Evolutionary conservation across 2,329 filamentous ascomycete species (phyloP).

Genomic region (Chaetomium sp.): DNA sequence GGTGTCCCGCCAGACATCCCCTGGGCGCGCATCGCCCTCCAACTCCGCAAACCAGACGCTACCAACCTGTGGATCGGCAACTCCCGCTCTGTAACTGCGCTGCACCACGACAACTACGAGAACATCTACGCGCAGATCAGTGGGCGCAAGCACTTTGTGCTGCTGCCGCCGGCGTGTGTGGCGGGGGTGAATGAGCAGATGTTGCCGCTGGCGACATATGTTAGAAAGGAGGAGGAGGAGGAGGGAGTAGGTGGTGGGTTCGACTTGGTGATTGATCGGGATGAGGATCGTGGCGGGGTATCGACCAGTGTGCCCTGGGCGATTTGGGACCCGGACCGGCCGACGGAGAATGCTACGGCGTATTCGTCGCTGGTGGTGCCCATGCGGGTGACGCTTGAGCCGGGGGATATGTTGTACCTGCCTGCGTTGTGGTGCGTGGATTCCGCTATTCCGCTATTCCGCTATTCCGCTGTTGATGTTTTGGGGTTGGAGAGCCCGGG

Average conservation of each 20-base stretch:
- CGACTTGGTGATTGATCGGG: constrained; percentile 28
- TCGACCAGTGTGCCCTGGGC: constrained; percentile 53
- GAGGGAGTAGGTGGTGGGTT: constrained; percentile 9
- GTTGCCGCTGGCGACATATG: constrained; percentile 55
- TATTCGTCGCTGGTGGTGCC: constrained; percentile 57
- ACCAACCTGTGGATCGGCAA: constrained; percentile 82
- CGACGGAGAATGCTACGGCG: constrained; percentile 41
- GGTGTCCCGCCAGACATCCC: constrained; percentile 60
- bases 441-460: neutral
- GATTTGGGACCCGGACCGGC: constrained; percentile 66
- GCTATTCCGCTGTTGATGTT: neutral
- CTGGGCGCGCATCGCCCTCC: constrained; percentile 63
- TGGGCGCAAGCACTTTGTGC: constrained; percentile 66
- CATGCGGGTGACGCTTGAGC: constrained; percentile 59
- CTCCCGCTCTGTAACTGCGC: constrained; percentile 58
- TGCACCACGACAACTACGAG: constrained; percentile 81
- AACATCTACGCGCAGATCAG: constrained; percentile 75
- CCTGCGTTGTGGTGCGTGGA: constrained; percentile 65
- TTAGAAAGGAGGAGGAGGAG: constrained; percentile 22
- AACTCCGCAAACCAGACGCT: constrained; percentile 56
- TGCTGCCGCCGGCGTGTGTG: constrained; percentile 65
- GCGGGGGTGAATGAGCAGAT: constrained; percentile 60
- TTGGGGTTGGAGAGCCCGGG: neutral
- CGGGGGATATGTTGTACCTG: constrained; percentile 76
- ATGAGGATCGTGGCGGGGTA: constrained; percentile 22